Base-by-base conservation (phyloP, 129 eudicot species). In the Chrysanthemum lavandulifolium region DNA sequence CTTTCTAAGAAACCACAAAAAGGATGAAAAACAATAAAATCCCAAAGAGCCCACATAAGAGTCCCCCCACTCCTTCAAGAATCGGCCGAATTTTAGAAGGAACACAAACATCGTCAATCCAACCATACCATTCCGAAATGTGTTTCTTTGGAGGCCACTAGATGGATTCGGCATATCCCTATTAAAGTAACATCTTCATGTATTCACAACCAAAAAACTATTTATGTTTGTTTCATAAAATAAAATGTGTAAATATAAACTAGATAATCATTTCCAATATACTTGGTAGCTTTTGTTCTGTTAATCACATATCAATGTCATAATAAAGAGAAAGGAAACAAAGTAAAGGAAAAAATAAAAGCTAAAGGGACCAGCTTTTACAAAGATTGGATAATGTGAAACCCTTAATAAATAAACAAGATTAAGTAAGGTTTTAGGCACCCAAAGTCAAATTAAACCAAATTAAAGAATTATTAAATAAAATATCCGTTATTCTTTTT, bases 371-470 rank as follows among this genome's bases (percentile, higher is more conserved):
- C 77, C 57, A 62, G 45, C 82, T 78, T 78, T 78, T 78, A 64
- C 72, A 78, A 71, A 78, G 67, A 74, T 31, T 63, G 73, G 77
- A 78, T 78, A 57, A 78, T 78, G 72, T 62, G 72, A 70, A 77
- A 60, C 63, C 62, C 31, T 50, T 45, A 71, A 71, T 62, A 21
- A 53, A 53, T 12, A 52, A 47, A 71, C 6, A 56, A 60, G 13
- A 18, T 21, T 15, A 53, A 43, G 33, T 47, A n/a, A 14, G 3
- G 14, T 29, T 61, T 76, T 40, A 62, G 54, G 48, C 65, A 69
- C 21, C 65, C 63, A 78, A 78, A 78, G 77, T 78, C 77, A 78
- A 70, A 71, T n/a, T n/a, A n/a, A n/a, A n/a, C n/a, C n/a, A n/a
- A n/a, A n/a, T 57, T 16, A 76, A 58, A 49, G 21, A 29, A 61